Percentiles rank a stretch among this genome's conserved stretches.
phyloP scores from a whole-genome alignment of 2,329 filamentous ascomycete species.

The Cordyceps farinosa region DNA sequence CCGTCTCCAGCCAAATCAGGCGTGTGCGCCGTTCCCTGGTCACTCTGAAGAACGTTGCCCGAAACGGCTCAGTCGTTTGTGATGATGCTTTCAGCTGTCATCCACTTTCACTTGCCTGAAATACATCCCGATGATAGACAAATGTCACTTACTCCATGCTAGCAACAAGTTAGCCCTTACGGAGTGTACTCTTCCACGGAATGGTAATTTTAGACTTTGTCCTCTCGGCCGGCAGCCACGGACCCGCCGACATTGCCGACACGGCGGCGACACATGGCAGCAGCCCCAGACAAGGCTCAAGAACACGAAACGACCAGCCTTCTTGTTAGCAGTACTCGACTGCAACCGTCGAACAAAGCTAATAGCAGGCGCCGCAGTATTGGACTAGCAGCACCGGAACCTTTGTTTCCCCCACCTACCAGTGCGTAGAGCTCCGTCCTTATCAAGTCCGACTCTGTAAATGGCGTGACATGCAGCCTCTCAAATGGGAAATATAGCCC shows the following conservation, averaged over 20 bases:
- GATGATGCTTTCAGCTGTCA: not conserved
- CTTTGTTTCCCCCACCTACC: no score
- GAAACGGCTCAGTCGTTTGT: not conserved
- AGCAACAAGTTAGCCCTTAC: no score
- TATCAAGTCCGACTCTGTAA: not conserved
- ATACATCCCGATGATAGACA: no score
- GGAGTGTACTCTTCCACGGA: not conserved
- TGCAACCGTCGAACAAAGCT: not conserved
- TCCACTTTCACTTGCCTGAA: not conserved
- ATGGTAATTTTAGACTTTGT: not conserved
- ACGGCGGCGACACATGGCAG: not conserved
- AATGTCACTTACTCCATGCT: no score
- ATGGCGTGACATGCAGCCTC: not conserved
- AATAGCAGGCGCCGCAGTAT: not conserved
- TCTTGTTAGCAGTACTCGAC: not conserved
- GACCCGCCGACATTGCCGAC: not conserved
- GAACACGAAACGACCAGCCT: not conserved
- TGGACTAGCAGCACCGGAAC: no score
- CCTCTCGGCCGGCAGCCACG: constrained; percentile 9
- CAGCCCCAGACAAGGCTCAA: not conserved
- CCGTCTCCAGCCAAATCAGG: not conserved
- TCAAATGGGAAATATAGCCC: not conserved
- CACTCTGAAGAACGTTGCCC: not conserved
- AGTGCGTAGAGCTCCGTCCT: not conserved
- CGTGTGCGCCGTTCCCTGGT: not conserved